Percentiles rank a stretch among this genome's conserved stretches.
These are phyloP conservation scores for Trametes cubensis DNA, from an alignment of 768 basidiomycete species.

Conservation along the genomic window DNA sequence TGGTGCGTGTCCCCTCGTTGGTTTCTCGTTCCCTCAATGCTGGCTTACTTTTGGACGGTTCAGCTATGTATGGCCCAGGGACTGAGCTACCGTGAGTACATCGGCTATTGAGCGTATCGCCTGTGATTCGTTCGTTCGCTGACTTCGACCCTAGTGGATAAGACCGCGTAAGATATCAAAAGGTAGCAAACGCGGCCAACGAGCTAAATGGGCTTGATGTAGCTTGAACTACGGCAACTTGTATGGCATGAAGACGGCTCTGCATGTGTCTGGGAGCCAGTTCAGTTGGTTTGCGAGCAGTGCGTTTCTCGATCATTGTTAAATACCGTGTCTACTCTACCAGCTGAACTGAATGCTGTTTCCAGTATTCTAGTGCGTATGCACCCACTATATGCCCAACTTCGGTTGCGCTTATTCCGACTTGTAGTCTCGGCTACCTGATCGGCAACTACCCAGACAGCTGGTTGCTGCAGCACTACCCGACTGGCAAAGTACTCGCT, in stretches of 20 bases:
- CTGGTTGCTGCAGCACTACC: slow-evolving; percentile 35
- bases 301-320: background rate
- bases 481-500: slow-evolving; percentile 24
- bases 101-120: too few relatives aligned
- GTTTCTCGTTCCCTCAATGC: too few relatives aligned
- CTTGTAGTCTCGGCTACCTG: slow-evolving; percentile 34
- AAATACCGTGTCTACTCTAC: background rate
- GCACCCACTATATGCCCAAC: background rate
- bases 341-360: slow-evolving; percentile 18
- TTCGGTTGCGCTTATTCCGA: background rate
- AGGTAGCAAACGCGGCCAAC: background rate
- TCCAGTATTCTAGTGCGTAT: slow-evolving; percentile 24
- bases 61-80: slow-evolving; percentile 36
- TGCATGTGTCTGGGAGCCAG: slow-evolving; percentile 19
- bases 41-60: too few relatives aligned
- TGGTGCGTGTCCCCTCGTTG: slow-evolving; percentile 3
- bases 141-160: slow-evolving; percentile 28
- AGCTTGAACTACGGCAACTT: slow-evolving; percentile 36
- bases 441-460: slow-evolving; percentile 34
- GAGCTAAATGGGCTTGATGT: background rate
- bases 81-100: slow-evolving; percentile 27
- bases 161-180: slow-evolving; percentile 31
- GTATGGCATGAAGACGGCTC: slow-evolving; percentile 34
- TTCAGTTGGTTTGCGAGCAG: slow-evolving; percentile 26
- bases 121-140: too few relatives aligned